Percentiles rank a stretch among this genome's conserved stretches.
These are phyloP conservation scores for Cylindrodendrum hubeiense DNA, from an alignment of 2,329 filamentous ascomycete species.

Conservation along the genomic window DNA sequence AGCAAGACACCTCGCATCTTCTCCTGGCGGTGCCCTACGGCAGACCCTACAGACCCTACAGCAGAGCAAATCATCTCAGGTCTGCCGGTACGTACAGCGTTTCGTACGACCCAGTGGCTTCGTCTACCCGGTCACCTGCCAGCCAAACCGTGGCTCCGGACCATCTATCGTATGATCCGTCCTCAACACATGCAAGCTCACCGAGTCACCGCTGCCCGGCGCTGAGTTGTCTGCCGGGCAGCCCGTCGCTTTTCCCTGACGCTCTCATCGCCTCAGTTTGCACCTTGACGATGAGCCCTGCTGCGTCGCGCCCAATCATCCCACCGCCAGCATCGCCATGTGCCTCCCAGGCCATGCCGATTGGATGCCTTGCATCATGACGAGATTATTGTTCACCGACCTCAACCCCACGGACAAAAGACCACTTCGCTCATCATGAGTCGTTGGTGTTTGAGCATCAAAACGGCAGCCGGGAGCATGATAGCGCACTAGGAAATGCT, in stretches of 20 bases:
- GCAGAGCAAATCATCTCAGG: conserved; percentile 14
- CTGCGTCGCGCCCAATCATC: conserved; percentile 34
- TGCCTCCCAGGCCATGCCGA: conserved; percentile 26
- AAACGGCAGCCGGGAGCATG: neutral
- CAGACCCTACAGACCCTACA: no score
- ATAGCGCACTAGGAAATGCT: conserved; percentile 15
- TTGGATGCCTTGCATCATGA: conserved; percentile 28
- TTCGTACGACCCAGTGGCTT: conserved; percentile 42
- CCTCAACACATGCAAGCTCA: conserved; percentile 25
- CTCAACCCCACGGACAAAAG: neutral
- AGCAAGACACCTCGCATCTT: conserved; percentile 15
- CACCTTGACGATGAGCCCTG: conserved; percentile 38
- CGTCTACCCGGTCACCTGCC: conserved; percentile 38
- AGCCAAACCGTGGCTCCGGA: conserved; percentile 13
- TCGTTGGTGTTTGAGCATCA: neutral
- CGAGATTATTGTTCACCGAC: conserved; percentile 4
- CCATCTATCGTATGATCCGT: conserved; percentile 38
- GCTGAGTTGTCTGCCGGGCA: conserved; percentile 19
- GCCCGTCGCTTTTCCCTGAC: conserved; percentile 4
- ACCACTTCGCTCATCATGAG: conserved; percentile 8
- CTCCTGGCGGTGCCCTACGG: conserved; percentile 15
- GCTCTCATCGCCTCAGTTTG: conserved; percentile 16
- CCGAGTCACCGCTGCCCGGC: conserved; percentile 24
- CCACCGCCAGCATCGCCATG: conserved; percentile 35
- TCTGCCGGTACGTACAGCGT: conserved; percentile 31